Evolutionary conservation across 2,329 filamentous ascomycete species (phyloP).

Genomic region (Aspergillus nomiae): DNA sequence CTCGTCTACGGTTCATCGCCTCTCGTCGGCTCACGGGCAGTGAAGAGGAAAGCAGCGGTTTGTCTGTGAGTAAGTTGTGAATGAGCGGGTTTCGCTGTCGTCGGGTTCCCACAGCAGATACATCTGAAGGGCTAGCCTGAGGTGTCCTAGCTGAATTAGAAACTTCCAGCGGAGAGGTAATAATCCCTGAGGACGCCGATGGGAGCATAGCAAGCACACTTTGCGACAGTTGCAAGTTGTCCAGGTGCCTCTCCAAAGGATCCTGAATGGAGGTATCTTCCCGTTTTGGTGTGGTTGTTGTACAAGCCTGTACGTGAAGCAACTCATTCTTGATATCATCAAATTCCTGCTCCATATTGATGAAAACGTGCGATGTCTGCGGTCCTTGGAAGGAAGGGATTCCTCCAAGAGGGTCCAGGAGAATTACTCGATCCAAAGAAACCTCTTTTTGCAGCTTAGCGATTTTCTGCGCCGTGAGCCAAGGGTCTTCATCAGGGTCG

Average conservation of each 20-base stretch:
- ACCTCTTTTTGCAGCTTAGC: conserved; percentile 54
- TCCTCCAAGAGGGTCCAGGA: conserved; percentile 84
- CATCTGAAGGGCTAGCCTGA: conserved; percentile 30
- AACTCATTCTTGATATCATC: conserved; percentile 67
- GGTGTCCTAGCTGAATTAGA: conserved; percentile 57
- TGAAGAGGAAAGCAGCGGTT: conserved; percentile 88
- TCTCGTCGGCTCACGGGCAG: conserved; percentile 71
- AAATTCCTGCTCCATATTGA: conserved; percentile 93
- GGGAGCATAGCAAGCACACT: conserved; percentile 75
- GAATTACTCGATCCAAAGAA: conserved; percentile 79
- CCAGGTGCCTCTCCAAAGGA: conserved; percentile 54
- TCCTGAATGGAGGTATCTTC: conserved; percentile 32
- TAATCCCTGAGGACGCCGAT: conserved; percentile 79
- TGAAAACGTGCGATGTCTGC: conserved; percentile 73
- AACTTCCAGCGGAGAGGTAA: conserved; percentile 84
- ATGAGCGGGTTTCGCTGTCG: conserved; percentile 81
- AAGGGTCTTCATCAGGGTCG: conserved; percentile 47
- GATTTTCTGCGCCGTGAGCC: conserved; percentile 41
- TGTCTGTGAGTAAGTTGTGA: conserved; percentile 94
- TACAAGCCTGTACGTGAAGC: conserved; percentile 25
- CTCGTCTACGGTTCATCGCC: conserved; percentile 30
- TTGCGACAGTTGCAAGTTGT: conserved; percentile 74
- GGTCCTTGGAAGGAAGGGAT: conserved; percentile 68
- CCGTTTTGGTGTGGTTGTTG: conserved; percentile 9
- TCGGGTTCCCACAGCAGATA: conserved; percentile 57